Conservation (phyloP, 2,329 filamentous ascomycete genomes). For the Penicillium sp. region DNA sequence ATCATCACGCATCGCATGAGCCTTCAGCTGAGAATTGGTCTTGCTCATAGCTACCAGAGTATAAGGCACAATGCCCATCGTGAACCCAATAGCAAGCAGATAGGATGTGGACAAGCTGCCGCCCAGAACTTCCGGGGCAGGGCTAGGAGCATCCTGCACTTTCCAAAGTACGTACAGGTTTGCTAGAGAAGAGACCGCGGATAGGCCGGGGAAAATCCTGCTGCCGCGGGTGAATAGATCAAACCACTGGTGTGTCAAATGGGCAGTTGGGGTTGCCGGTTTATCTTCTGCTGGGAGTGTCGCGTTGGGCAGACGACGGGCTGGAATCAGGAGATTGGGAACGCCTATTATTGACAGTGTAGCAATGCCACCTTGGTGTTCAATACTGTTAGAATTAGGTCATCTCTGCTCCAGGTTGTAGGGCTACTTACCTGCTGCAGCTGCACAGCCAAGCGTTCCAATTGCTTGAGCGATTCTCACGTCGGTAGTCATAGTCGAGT, state of each 20-base stretch:
- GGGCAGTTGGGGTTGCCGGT: slow-evolving; percentile 22
- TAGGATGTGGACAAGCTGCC: slow-evolving; percentile 21
- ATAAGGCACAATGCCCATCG: slow-evolving; percentile 29
- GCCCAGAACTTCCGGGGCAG: slow-evolving; percentile 9
- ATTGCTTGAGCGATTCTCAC: slow-evolving; percentile 12
- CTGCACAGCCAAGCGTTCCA: slow-evolving; percentile 10
- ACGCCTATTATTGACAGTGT: slow-evolving; percentile 23
- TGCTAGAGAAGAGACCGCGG: slow-evolving; percentile 53
- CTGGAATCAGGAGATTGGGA: slow-evolving; percentile 23
- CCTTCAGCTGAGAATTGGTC: slow-evolving; percentile 27
- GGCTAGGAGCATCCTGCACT: slow-evolving; percentile 8
- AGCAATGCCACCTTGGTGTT: slow-evolving; percentile 27
- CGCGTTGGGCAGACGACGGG: slow-evolving; percentile 9
- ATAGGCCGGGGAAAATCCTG: slow-evolving; percentile 53
- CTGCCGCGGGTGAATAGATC: slow-evolving; percentile 50
- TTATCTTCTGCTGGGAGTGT: slow-evolving; percentile 5
- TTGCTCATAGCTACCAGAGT: slow-evolving; percentile 28
- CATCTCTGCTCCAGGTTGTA: neutral
- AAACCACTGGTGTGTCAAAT: slow-evolving; percentile 33
- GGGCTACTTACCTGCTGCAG: slow-evolving; percentile 7
- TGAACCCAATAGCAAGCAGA: slow-evolving; percentile 22
- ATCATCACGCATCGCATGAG: slow-evolving; percentile 26
- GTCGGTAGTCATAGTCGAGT: neutral
- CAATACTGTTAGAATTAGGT: neutral
- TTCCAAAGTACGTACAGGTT: slow-evolving; percentile 44